These are phyloP conservation scores for Lepiota brunneoincarnata DNA, from an alignment of 768 basidiomycete species.

Conservation along the genomic window DNA sequence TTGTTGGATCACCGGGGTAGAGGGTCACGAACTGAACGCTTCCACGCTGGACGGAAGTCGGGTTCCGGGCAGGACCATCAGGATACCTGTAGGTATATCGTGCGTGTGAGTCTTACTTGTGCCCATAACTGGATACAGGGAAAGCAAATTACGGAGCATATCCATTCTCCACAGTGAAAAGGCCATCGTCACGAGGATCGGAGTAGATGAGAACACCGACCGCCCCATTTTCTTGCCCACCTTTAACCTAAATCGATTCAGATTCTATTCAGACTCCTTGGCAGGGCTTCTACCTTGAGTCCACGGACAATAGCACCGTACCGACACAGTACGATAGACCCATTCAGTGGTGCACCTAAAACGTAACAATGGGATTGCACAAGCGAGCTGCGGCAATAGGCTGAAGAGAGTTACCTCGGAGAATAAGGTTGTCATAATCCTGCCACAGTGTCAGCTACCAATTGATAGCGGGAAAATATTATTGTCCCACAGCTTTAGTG, in stretches of 20 bases:
- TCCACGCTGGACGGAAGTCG: slow-evolving; percentile 80
- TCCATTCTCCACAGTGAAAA: slow-evolving; percentile 70
- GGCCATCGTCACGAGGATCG: slow-evolving; percentile 82
- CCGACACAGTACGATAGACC: slow-evolving; percentile 72
- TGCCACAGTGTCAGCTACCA: slow-evolving; percentile 13
- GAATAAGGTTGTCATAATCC: slow-evolving; percentile 54
- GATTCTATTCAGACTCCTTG: not conserved
- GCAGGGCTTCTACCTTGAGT: slow-evolving; percentile 55
- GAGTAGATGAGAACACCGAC: slow-evolving; percentile 75
- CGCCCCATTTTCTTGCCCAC: slow-evolving; percentile 79
- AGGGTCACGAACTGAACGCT: slow-evolving; percentile 68
- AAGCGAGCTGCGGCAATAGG: not conserved
- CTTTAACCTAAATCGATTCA: slow-evolving; percentile 53
- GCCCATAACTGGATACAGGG: not conserved
- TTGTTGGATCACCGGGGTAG: slow-evolving; percentile 80
- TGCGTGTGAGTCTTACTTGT: too few relatives aligned
- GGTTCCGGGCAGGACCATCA: slow-evolving; percentile 82
- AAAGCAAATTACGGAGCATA: slow-evolving; percentile 39
- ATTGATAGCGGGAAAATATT: not conserved
- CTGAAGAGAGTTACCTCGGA: slow-evolving; percentile 16
- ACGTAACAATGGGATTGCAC: not conserved
- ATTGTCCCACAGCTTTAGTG: slow-evolving; percentile 44
- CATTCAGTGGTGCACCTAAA: slow-evolving; percentile 64
- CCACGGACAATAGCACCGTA: slow-evolving; percentile 82
- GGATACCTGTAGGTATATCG: slow-evolving; percentile 63